Base-by-base conservation (phyloP, 1,284 basidiomycete genomes). In the Chiua sp. region DNA sequence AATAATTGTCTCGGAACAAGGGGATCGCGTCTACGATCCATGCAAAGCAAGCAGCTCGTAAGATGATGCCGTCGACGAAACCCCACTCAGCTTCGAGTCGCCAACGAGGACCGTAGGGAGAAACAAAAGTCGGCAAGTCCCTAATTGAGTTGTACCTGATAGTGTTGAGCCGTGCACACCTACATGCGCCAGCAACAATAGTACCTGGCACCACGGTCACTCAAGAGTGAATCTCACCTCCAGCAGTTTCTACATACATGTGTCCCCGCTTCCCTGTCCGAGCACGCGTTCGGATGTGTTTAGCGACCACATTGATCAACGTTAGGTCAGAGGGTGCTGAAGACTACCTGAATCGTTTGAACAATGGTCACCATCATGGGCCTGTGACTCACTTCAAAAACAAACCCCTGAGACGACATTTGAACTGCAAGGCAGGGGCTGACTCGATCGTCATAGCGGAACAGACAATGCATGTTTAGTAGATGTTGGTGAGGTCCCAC, bases 81-180 rank as follows among this genome's bases (percentile, higher is more conserved):
- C 98, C 1, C 97, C 97, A 20, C 97, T 97, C 3, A 99, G 88
- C 59, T 88, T 88, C 0, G 92, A 87, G 56, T 97, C 94, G 0
- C 94, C 96, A 46, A 99, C 80, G 5, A 99, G 84, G 59, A 98
- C 79, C 0, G 91, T 92, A 0, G 97, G 97, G 3, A 98, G 82
- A 61, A 93, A 93, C 32, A 26, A 84, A 2, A 93, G 88, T 3
- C 96, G 85, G 68, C 94, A 96, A 35, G 86, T 85, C 56, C 96
- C 93, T 18, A 87, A 83, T 75, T 98, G 97, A 4, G 93, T 94
- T 1, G 90, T 88, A 0, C 96, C 96, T 1, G 90, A 90, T 2
- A 96, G 80, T 0, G 91, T 88, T 0, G 97, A 97, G 61, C 94
- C 97, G 70, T 98, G 96, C 2, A 98, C 93, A 50, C 96, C 96